Evolutionary conservation across 768 basidiomycete species (phyloP).

Genomic region (Suillus tomentosus): DNA sequence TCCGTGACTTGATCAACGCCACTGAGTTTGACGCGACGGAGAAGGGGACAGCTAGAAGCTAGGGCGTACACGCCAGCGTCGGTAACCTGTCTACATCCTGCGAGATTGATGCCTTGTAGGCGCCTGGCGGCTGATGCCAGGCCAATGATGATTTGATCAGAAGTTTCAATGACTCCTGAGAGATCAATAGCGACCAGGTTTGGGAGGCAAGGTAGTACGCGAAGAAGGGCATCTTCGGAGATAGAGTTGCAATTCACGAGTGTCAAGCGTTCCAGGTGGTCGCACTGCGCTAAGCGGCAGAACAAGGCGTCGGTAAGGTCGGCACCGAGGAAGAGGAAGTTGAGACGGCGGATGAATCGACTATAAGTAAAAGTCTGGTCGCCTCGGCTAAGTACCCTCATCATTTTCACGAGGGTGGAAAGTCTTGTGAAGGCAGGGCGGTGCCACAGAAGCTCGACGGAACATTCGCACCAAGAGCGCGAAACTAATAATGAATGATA

Average conservation of each 20-base stretch:
- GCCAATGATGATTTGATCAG: conserved; percentile 69
- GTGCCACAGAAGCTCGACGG: conserved; percentile 94
- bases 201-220: conserved; percentile 69
- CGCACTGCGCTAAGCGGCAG: conserved; percentile 68
- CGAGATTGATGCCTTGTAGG: conserved; percentile 91
- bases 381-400: conserved; percentile 60
- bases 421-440: conserved; percentile 76
- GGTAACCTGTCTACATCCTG: conserved; percentile 78
- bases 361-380: conserved; percentile 87
- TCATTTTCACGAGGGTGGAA: conserved; percentile 76
- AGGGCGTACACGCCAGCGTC: conserved; percentile 78
- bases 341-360: conserved; percentile 86
- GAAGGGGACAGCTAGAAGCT: conserved; percentile 69
- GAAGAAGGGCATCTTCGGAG: conserved; percentile 60
- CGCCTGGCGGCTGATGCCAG: conserved; percentile 71
- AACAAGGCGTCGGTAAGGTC: conserved; percentile 78
- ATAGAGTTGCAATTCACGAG: conserved; percentile 77
- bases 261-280: conserved; percentile 85
- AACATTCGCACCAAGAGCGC: conserved; percentile 93
- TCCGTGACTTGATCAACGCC: conserved; percentile 79
- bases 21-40: conserved; percentile 89
- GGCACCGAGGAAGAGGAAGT: conserved; percentile 72
- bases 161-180: conserved; percentile 66
- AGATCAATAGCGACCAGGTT: conserved; percentile 87
- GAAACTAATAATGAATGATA: conserved; percentile 78